These are phyloP conservation scores for Penicillium goetzii DNA, from an alignment of 495 filamentous ascomycete species.

Conservation along the genomic window DNA sequence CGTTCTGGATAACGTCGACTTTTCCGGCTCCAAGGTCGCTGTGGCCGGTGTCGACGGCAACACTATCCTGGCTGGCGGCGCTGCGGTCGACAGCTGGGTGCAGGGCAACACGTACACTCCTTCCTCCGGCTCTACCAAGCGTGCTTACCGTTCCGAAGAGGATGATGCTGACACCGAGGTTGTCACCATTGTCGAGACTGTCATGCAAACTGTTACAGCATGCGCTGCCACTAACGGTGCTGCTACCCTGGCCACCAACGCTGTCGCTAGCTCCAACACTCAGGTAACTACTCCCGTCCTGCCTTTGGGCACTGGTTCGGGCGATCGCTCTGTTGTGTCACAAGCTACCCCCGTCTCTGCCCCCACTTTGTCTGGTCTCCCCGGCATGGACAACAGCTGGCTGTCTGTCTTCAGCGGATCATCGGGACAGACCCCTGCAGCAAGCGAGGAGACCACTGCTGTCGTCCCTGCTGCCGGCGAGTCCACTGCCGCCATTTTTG, in stretches of 20 bases:
- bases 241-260: constrained; percentile 16
- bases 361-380: constrained; percentile 11
- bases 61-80: constrained; percentile 70
- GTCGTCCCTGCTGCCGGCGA: not conserved
- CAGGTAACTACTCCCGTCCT: constrained; percentile 13
- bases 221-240: constrained; percentile 20
- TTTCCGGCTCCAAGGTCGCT: constrained; percentile 58
- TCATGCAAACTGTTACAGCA: constrained; percentile 27
- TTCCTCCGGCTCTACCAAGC: constrained; percentile 32
- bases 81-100: constrained; percentile 69
- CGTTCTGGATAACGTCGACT: constrained; percentile 85
- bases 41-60: constrained; percentile 56
- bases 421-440: constrained; percentile 2
- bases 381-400: constrained; percentile 23
- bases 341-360: not conserved
- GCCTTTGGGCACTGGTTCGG: constrained; percentile 13
- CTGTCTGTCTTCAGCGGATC: constrained; percentile 19
- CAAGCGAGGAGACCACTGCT: not conserved
- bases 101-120: constrained; percentile 74
- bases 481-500: constrained; percentile 11
- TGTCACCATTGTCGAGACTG: constrained; percentile 34
- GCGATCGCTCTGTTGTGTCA: constrained; percentile 2
- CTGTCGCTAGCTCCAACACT: constrained; percentile 9
- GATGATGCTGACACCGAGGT: constrained; percentile 22
- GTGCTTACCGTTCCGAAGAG: constrained; percentile 21